Percentiles rank a stretch among this genome's conserved stretches.
Evolutionary conservation across 345 rosid genomes (phyloP).

Genomic region (Pseudoturritis turrita): DNA sequence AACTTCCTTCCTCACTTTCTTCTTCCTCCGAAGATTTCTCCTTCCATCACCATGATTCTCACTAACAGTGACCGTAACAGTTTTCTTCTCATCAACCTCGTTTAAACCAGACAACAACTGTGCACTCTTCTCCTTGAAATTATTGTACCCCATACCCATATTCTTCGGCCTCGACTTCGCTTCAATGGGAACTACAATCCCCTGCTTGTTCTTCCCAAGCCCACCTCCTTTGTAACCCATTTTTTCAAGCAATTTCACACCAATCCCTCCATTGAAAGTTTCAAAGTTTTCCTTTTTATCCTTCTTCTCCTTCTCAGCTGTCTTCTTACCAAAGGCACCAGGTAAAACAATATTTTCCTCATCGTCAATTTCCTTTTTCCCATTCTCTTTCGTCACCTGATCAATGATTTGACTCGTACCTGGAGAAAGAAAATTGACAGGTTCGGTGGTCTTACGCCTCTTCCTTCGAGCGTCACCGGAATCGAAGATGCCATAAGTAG

Average conservation of each 20-base stretch:
- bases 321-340: too few species aligned
- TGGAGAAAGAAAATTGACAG: constrained; percentile 57
- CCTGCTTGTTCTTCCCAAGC: constrained; percentile 80
- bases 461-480: constrained; percentile 38
- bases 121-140: constrained; percentile 59
- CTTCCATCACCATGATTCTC: constrained; percentile 29
- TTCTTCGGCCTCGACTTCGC: constrained; percentile 85
- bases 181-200: constrained; percentile 78
- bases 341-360: too few species aligned
- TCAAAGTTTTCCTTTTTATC: constrained; percentile 52
- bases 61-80: constrained; percentile 2
- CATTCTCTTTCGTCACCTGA: too few species aligned
- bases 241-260: constrained; percentile 72
- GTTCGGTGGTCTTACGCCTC: constrained; percentile 53
- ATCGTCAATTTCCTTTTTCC: constrained; percentile 42
- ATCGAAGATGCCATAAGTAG: constrained; percentile 54
- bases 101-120: constrained; percentile 33
- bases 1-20: constrained; percentile 42
- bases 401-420: too few species aligned
- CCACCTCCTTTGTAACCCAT: constrained; percentile 96
- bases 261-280: constrained; percentile 65
- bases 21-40: constrained; percentile 67
- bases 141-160: constrained; percentile 90
- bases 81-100: constrained; percentile 58
- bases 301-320: too few species aligned